These are phyloP conservation scores for Monosporascus sp. DNA, from an alignment of 2,329 filamentous ascomycete genomes.

Conservation along the genomic window DNA sequence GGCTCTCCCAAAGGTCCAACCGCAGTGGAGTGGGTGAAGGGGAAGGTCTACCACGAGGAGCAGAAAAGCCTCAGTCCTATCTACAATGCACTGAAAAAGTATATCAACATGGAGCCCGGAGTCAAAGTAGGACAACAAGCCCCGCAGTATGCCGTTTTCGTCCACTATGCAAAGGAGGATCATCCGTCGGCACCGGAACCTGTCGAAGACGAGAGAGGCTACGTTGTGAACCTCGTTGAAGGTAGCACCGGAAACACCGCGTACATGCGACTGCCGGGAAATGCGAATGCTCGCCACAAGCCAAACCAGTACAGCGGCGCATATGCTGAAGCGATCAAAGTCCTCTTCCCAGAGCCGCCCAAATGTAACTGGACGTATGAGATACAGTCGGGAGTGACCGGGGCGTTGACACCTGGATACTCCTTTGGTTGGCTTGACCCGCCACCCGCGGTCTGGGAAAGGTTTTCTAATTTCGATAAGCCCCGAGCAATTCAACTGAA, in stretches of 20 bases:
- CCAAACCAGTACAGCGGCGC: slow-evolving; percentile 15
- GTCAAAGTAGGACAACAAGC: not conserved
- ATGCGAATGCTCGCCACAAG: slow-evolving; percentile 1
- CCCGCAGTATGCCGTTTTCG: slow-evolving; percentile 7
- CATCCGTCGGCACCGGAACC: slow-evolving; percentile 9
- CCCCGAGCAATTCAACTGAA: slow-evolving; percentile 1
- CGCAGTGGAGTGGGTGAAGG: slow-evolving; percentile 1
- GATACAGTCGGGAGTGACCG: not conserved
- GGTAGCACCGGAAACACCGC: slow-evolving; percentile 2
- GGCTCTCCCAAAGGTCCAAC: not conserved
- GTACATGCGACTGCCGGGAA: slow-evolving; percentile 18
- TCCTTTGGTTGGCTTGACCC: slow-evolving; percentile 11
- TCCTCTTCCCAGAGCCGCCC: slow-evolving; percentile 2
- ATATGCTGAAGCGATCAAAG: slow-evolving; percentile 12
- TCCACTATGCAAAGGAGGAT: slow-evolving; percentile 10
- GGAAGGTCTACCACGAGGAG: slow-evolving; percentile 3
- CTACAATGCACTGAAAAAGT: slow-evolving; percentile 3
- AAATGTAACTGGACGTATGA: slow-evolving; percentile 3
- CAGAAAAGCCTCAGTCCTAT: slow-evolving; percentile 3
- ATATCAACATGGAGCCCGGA: not conserved
- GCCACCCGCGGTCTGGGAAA: slow-evolving; percentile 5
- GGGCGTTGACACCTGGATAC: not conserved
- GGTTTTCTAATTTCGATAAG: not conserved
- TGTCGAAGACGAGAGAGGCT: not conserved
- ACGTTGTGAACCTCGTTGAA: slow-evolving; percentile 12